Conservation (phyloP, 1,284 basidiomycete species). For the Sphagnurus paluster region DNA sequence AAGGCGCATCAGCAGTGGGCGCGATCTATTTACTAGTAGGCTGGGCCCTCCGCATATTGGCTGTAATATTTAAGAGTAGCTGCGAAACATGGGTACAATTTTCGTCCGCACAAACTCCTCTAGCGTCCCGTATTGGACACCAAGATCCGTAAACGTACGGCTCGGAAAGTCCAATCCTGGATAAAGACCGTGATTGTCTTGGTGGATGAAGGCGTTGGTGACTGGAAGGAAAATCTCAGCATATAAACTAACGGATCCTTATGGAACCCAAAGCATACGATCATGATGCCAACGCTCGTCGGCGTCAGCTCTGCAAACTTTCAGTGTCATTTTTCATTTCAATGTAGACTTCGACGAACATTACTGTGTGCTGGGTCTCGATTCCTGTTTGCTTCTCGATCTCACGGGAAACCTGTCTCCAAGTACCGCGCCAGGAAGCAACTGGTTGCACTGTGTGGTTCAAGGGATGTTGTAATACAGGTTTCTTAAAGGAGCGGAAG, state of each 20-base stretch:
- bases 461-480: constrained; percentile 8
- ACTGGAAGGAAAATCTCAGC: constrained; percentile 1
- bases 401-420: constrained; percentile 16
- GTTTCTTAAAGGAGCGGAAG: constrained; percentile 8
- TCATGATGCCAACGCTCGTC: constrained; percentile 14
- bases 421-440: constrained; percentile 19
- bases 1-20: background rate
- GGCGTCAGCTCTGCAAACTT: constrained; percentile 7
- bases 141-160: constrained; percentile 12
- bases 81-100: constrained; percentile 15
- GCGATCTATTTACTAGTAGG: no score
- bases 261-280: constrained; percentile 12
- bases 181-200: constrained; percentile 18
- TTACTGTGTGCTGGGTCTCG: constrained; percentile 12
- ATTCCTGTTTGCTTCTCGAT: constrained; percentile 18
- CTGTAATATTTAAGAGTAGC: background rate
- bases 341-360: constrained; percentile 6
- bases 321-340: background rate
- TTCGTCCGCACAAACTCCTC: constrained; percentile 16
- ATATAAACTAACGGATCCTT: background rate
- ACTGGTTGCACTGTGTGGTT: constrained; percentile 19
- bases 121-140: constrained; percentile 16
- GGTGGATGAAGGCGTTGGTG: constrained; percentile 17
- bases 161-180: constrained; percentile 9
- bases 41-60: no score